phyloP scores from a whole-genome alignment of 805 yeast genomes.

The Pichia scutulata region DNA sequence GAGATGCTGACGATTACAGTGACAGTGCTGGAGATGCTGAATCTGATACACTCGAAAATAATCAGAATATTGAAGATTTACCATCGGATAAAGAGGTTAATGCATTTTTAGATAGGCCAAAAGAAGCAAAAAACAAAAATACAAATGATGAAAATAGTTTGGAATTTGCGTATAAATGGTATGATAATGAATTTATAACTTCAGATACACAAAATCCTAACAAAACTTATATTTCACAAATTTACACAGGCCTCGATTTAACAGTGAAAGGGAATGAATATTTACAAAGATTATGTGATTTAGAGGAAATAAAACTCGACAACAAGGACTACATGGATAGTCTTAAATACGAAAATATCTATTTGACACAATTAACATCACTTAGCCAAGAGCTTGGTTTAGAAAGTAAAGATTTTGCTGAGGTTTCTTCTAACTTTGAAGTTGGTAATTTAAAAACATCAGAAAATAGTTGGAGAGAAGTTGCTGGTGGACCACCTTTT shows the following conservation, averaged over 20 bases:
- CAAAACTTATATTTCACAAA: neutral
- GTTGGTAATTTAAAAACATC: neutral
- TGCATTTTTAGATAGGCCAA: neutral
- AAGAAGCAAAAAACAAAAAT: neutral
- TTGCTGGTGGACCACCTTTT: conserved; percentile 3
- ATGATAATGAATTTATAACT: conserved; percentile 3
- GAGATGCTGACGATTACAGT: neutral
- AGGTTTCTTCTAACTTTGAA: neutral
- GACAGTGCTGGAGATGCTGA: neutral
- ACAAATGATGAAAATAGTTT: neutral
- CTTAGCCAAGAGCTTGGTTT: neutral
- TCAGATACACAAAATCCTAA: neutral
- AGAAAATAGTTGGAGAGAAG: conserved; percentile 2
- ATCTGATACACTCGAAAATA: neutral
- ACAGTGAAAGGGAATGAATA: conserved; percentile 7
- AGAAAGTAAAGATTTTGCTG: neutral
- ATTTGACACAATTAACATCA: neutral
- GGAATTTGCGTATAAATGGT: neutral
- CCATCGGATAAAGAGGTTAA: conserved; percentile 5
- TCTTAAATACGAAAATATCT: conserved; percentile 1
- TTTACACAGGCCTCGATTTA: neutral
- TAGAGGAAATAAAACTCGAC: conserved; percentile 1
- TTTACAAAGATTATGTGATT: conserved; percentile 3
- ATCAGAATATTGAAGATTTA: conserved; percentile 6
- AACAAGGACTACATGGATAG: conserved; percentile 2